Conservation (phyloP, 768 basidiomycete species). For the Termitomyces sp. region DNA sequence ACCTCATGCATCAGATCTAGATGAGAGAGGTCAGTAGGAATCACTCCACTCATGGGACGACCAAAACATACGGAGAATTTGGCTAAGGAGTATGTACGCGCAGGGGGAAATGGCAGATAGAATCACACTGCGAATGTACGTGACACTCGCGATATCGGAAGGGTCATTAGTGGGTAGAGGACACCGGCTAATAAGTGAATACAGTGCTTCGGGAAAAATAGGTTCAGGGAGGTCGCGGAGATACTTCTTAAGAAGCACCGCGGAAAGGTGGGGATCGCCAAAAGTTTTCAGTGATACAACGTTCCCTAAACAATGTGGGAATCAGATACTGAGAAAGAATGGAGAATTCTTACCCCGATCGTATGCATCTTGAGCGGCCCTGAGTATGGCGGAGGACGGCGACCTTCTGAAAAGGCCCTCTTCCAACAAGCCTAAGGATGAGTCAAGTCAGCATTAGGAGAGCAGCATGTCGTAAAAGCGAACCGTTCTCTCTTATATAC, state of each 20-base stretch:
- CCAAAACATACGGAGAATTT: slow-evolving; percentile 49
- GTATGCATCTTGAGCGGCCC: slow-evolving; percentile 77
- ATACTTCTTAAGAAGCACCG: slow-evolving; percentile 84
- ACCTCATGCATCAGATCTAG: slow-evolving; percentile 78
- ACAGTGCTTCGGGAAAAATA: slow-evolving; percentile 67
- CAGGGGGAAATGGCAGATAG: slow-evolving; percentile 67
- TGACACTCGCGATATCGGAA: slow-evolving; percentile 49
- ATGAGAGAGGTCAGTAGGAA: not conserved
- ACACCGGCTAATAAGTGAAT: slow-evolving; percentile 61
- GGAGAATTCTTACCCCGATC: slow-evolving; percentile 54
- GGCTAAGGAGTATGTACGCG: slow-evolving; percentile 66
- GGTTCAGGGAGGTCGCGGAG: slow-evolving; percentile 75
- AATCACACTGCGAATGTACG: slow-evolving; percentile 64
- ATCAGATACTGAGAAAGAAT: not conserved
- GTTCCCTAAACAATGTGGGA: slow-evolving; percentile 43
- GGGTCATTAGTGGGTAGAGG: slow-evolving; percentile 49
- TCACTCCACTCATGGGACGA: slow-evolving; percentile 1
- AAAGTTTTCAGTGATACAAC: slow-evolving; percentile 76
- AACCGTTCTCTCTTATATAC: slow-evolving; percentile 60
- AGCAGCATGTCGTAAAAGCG: slow-evolving; percentile 12
- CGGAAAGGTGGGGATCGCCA: slow-evolving; percentile 73
- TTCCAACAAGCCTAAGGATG: slow-evolving; percentile 47
- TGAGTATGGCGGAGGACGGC: slow-evolving; percentile 61
- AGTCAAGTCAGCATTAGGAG: not conserved
- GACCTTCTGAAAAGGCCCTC: slow-evolving; percentile 85